A percentile compares a stretch with the other conserved stretches of the same genome.
Conservation (phyloP, 1,284 basidiomycete genomes). For the Irpex lacteus region DNA sequence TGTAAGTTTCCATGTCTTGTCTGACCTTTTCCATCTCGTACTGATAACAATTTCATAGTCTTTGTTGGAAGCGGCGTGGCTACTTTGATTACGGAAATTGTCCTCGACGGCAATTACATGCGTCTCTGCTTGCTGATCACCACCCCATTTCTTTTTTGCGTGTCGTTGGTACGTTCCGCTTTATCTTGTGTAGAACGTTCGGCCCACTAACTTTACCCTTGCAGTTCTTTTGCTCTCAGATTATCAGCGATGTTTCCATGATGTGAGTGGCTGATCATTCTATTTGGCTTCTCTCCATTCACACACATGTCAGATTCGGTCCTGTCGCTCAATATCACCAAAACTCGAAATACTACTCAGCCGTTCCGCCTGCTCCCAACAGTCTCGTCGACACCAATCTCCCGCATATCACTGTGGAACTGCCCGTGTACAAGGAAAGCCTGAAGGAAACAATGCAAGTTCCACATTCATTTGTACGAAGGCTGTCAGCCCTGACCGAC, state of each 20-base stretch:
- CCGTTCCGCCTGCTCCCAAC: constrained; percentile 55
- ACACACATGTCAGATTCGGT: constrained; percentile 42
- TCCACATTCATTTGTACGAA: neutral
- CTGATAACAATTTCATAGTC: constrained; percentile 36
- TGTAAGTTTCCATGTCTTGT: constrained; percentile 41
- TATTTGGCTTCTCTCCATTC: constrained; percentile 12
- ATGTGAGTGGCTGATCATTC: constrained; percentile 35
- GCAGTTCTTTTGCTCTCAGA: constrained; percentile 63
- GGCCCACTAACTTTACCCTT: neutral
- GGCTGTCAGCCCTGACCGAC: neutral
- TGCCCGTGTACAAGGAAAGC: constrained; percentile 83
- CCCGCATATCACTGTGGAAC: constrained; percentile 74
- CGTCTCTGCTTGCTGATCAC: constrained; percentile 67
- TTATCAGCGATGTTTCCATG: constrained; percentile 60
- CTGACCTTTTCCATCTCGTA: neutral
- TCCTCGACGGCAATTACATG: constrained; percentile 60
- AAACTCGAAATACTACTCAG: constrained; percentile 73
- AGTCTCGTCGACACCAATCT: constrained; percentile 57
- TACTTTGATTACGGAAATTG: constrained; percentile 61
- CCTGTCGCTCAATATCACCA: constrained; percentile 75
- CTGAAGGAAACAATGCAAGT: constrained; percentile 66
- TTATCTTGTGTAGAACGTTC: neutral
- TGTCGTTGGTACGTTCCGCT: constrained; percentile 56
- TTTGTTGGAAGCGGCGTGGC: constrained; percentile 60
- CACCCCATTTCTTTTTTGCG: constrained; percentile 68